Evolutionary conservation across 345 rosid species (phyloP).

Genomic region (Rhodamnia rubescens): DNA sequence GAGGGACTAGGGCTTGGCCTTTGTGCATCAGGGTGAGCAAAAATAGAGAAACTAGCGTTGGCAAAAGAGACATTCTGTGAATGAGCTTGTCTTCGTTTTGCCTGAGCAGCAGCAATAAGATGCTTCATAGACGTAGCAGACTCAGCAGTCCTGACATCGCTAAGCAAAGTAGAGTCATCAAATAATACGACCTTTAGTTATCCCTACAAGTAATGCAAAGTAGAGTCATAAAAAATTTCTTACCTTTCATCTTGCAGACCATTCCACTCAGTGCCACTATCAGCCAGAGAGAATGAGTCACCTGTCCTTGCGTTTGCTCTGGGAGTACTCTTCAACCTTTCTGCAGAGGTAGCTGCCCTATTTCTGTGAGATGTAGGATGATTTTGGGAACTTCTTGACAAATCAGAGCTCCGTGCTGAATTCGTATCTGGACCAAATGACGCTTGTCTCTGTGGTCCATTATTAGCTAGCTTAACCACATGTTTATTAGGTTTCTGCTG

Average conservation of each 20-base stretch:
- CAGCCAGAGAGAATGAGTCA: constrained; percentile 22
- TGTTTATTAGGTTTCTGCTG: constrained; percentile 32
- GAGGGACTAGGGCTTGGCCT: constrained; percentile 44
- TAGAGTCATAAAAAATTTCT: constrained; percentile 1
- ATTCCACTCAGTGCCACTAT: constrained; percentile 24
- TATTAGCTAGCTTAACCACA: constrained; percentile 25
- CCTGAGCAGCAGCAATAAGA: constrained; percentile 95
- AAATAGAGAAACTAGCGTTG: constrained; percentile 23
- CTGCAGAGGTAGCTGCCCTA: constrained; percentile 34
- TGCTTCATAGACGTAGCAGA: constrained; percentile 59
- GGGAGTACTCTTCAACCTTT: constrained; percentile 33
- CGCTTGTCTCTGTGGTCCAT: constrained; percentile 28
- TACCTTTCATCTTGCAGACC: constrained; percentile 30
- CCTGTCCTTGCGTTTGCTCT: constrained; percentile 26
- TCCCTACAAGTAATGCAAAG: neutral
- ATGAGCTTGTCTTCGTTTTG: constrained; percentile 75
- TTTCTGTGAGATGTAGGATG: constrained; percentile 30
- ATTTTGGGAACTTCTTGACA: constrained; percentile 29
- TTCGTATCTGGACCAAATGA: constrained; percentile 33
- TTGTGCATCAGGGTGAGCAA: constrained; percentile 23
- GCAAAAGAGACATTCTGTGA: constrained; percentile 34
- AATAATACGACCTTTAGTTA: neutral
- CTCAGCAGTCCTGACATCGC: constrained; percentile 45
- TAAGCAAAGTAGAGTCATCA: neutral
- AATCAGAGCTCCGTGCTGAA: constrained; percentile 19